phyloP scores from a whole-genome alignment of 83 land plant species.

The Picea abies region DNA sequence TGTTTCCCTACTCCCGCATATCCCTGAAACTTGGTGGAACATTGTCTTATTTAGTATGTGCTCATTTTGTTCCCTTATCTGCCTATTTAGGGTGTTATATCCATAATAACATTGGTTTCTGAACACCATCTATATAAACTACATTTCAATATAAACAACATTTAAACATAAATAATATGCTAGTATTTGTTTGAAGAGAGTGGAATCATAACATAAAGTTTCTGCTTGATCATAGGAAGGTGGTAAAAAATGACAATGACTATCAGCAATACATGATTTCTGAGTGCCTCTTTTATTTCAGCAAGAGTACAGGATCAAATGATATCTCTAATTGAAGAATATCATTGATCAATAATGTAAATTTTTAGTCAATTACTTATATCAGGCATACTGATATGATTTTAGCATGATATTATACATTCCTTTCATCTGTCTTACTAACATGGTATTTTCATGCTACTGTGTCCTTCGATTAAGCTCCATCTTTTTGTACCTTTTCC shows the following conservation, averaged over 20 bases:
- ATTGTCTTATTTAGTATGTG: too few relatives aligned
- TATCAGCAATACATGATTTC: background rate
- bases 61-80: too few relatives aligned
- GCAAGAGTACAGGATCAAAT: background rate
- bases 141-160: too few relatives aligned
- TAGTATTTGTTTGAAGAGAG: background rate
- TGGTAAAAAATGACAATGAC: background rate
- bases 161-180: background rate
- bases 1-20: too few relatives aligned
- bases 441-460: background rate
- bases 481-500: background rate
- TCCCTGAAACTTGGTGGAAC: too few relatives aligned
- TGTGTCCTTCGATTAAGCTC: background rate
- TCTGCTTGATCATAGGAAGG: background rate
- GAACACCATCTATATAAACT: too few relatives aligned
- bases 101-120: too few relatives aligned
- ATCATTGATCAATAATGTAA: background rate
- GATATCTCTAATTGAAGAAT: background rate
- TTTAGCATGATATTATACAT: background rate
- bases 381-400: background rate
- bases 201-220: background rate
- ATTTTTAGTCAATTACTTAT: background rate
- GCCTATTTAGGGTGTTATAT: too few relatives aligned
- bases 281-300: background rate
- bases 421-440: background rate